Base-by-base conservation (phyloP, 2,329 filamentous ascomycete genomes). In the Trichoderma endophyticum region DNA sequence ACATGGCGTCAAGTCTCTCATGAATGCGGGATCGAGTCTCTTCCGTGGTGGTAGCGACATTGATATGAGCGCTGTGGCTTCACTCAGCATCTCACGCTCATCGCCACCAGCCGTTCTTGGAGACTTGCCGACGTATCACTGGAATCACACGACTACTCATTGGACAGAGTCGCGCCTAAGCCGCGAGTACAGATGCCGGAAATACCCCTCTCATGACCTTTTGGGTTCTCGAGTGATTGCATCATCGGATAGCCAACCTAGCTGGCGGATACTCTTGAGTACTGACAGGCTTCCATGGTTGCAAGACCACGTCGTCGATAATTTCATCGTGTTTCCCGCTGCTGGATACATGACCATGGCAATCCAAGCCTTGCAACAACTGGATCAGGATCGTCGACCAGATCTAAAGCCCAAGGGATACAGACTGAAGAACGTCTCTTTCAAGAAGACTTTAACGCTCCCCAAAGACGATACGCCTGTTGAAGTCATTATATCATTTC, bases 281-380 rank as follows among this genome's bases (percentile, higher is more conserved):
- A 66, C 74, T 0, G 60, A 69, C 1, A 77, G 81, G 30, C 70
- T 80, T 1, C 74, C 77, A 0, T 86, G 84, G 85, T 73, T 86
- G 1, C 51, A 73, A 0, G 80, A 83, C 6, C 84, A 86, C 51
- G 62, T 74, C 11, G 68, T 76, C 4, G 64, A 67, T 3, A 67
- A 57, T 7, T 67, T 67, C 7, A 76, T 81, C 34, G 78, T 88
- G 7, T 88, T 86, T 62, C 86, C 86, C 2, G 85, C 84, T 3
- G 82, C 86, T 2, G 86, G 86, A 2, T 85, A 86, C 80, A 76
- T 85, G 2, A 77, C 80, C 8, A 87, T 87, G 85, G 84, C 81
- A 0, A 74, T 87, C 1, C 84, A 87, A 73, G 86, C 81, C 2
- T 81, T 81, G 0, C 80, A 77, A 9, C 69, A 71, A 15, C 14